Conservation (phyloP, 2,329 filamentous ascomycete species). For the Alternaria postmessia region DNA sequence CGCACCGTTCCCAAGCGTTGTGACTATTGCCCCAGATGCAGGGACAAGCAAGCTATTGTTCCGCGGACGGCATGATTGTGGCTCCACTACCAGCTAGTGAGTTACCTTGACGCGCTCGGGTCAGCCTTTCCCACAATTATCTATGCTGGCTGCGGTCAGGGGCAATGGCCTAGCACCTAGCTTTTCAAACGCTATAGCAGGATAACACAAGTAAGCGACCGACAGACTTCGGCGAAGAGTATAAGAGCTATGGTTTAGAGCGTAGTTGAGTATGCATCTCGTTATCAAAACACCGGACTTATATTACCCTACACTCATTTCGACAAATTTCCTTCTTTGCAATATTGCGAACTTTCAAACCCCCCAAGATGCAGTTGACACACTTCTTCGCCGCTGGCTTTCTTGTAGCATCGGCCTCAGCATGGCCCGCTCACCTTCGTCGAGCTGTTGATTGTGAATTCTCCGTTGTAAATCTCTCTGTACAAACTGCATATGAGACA, state of each 20-base stretch:
- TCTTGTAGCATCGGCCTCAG: background rate
- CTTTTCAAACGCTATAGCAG: background rate
- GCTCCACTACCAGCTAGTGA: background rate
- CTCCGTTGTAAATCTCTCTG: background rate
- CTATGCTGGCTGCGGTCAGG: background rate
- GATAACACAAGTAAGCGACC: background rate
- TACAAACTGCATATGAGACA: no score
- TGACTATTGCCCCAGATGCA: background rate
- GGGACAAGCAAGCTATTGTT: background rate
- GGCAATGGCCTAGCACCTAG: background rate
- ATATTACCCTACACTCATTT: background rate
- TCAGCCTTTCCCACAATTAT: background rate
- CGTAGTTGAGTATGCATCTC: constrained; percentile 1
- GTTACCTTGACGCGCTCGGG: background rate
- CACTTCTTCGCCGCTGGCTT: background rate
- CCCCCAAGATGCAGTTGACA: background rate
- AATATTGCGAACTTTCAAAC: background rate
- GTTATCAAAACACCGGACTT: background rate
- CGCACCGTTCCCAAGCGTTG: background rate
- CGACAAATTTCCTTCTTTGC: background rate
- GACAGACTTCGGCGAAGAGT: background rate
- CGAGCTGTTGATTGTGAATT: constrained; percentile 4
- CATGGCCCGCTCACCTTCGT: background rate
- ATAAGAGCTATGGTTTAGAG: background rate
- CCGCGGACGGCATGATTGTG: background rate